Evolutionary conservation across 768 basidiomycete species (phyloP), one percentile per base, ranked within the genome.

Genomic region (Leccinum broughii): DNA sequence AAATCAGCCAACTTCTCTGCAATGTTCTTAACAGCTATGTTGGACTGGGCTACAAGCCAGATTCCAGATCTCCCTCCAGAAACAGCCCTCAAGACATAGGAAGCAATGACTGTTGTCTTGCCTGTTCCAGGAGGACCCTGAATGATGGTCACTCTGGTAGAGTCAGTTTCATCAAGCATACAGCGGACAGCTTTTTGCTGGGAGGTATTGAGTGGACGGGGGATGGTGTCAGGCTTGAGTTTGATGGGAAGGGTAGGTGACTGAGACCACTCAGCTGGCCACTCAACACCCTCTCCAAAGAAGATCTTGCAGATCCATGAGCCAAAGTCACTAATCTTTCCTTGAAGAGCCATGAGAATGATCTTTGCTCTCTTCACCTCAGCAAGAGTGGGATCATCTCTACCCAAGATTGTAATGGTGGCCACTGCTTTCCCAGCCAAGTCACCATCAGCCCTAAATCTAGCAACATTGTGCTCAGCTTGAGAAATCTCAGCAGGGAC

Each of bases 1-100:
- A 82, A 76, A 8, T 79, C 72, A 17, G 77, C 72, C n/a, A 94
- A 75, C 75, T 92, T 91, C 67, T 90, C 88, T 55, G 90, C 92
- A 75, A 94, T 93, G 64, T 94, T 93, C 72, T 92, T 93, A 22
- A 93, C 92, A 52, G 90, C 92, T 53, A 94, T 85, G 77, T 94
- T 94, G 17, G 88, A 89, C 68, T 94, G 89, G 34, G 92, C 90
- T 68, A 92, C 77, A 6, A 94, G 82, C 89, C 90, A 94, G 13
- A 92, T 85, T 0, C 88, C 85, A 62, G 70, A 64, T 20, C 72
- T 67, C 0, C 76, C 77, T 52, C 66, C 66, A 28, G 70, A 63
- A 24, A 82, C 67, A 41, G 85, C 81, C 63, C 75, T 74, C 24
- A 80, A 72, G 13, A 87, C 85, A 79, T 77, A 88, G 6, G 82